A percentile compares a stretch with the other conserved stretches of the same genome.
Evolutionary conservation across 2,329 filamentous ascomycete species (phyloP).

Genomic region (Lachnellula cervina): DNA sequence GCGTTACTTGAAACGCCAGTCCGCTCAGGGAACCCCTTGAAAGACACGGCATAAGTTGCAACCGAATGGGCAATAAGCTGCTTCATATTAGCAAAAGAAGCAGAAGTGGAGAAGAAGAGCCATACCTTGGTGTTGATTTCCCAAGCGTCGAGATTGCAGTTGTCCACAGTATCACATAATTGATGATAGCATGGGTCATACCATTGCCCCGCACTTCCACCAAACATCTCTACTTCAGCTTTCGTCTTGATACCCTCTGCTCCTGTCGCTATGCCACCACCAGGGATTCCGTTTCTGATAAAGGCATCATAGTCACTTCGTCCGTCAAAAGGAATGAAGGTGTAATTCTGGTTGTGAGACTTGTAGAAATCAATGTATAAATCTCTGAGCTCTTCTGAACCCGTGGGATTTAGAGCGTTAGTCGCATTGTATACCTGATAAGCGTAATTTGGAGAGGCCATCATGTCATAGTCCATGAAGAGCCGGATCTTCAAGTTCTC

Average conservation of each 20-base stretch:
- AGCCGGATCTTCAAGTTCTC: conserved; percentile 58
- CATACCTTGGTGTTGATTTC: conserved; percentile 53
- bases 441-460: conserved; percentile 58
- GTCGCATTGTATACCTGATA: conserved; percentile 60
- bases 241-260: conserved; percentile 71
- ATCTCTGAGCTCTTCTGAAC: conserved; percentile 52
- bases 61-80: conserved; percentile 66
- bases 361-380: conserved; percentile 54
- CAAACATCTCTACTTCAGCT: conserved; percentile 58
- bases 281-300: conserved; percentile 65
- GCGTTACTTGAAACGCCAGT: conserved; percentile 27
- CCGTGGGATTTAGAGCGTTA: conserved; percentile 6
- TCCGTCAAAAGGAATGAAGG: conserved; percentile 69
- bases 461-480: conserved; percentile 67
- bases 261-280: conserved; percentile 70
- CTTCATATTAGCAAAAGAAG: conserved; percentile 1
- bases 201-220: conserved; percentile 57
- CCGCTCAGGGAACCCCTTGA: conserved; percentile 60
- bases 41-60: conserved; percentile 63
- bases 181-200: conserved; percentile 58
- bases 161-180: conserved; percentile 52
- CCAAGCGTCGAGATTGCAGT: conserved; percentile 56
- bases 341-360: conserved; percentile 56
- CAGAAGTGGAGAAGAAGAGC: neutral
- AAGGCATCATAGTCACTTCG: conserved; percentile 76